Evolutionary conservation across 805 yeast species (phyloP).

Genomic region (Metschnikowia similis): DNA sequence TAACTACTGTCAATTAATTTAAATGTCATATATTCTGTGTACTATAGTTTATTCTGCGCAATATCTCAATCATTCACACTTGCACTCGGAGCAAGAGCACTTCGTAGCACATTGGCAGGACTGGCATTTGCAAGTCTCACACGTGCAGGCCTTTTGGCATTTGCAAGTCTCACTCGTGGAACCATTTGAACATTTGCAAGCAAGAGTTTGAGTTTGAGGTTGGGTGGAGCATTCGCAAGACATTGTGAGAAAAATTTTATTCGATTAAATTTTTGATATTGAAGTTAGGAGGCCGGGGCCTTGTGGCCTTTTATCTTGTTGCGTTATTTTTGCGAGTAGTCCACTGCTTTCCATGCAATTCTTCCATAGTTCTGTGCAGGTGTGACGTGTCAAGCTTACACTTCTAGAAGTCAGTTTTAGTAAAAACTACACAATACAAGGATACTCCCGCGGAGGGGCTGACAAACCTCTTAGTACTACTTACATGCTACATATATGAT

Average conservation of each 20-base stretch:
- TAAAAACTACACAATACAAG: not conserved
- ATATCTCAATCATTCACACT: not conserved
- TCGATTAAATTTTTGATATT: not conserved
- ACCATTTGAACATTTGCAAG: conserved; percentile 1
- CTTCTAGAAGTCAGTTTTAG: not conserved
- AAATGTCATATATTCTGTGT: too few relatives aligned
- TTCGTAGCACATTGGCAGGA: conserved; percentile 7
- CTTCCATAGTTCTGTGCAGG: not conserved
- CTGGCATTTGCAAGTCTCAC: conserved; percentile 7
- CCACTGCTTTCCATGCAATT: not conserved
- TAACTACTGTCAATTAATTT: not conserved
- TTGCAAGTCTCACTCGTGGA: conserved; percentile 6
- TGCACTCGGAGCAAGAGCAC: conserved; percentile 7
- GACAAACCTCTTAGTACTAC: not conserved
- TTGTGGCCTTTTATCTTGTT: not conserved
- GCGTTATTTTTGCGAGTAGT: conserved; percentile 5
- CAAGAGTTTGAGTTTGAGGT: not conserved
- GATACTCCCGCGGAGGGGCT: not conserved
- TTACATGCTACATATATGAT: not conserved
- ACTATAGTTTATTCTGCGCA: too few relatives aligned
- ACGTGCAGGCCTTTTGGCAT: conserved; percentile 4
- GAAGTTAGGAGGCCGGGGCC: not conserved
- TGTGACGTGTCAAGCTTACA: too few relatives aligned
- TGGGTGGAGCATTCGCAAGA: conserved; percentile 6
- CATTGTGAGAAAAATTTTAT: not conserved